Evolutionary conservation across 768 basidiomycete species (phyloP), one percentile per base, ranked within the genome.

Genomic region (Floccularia luteovirens): DNA sequence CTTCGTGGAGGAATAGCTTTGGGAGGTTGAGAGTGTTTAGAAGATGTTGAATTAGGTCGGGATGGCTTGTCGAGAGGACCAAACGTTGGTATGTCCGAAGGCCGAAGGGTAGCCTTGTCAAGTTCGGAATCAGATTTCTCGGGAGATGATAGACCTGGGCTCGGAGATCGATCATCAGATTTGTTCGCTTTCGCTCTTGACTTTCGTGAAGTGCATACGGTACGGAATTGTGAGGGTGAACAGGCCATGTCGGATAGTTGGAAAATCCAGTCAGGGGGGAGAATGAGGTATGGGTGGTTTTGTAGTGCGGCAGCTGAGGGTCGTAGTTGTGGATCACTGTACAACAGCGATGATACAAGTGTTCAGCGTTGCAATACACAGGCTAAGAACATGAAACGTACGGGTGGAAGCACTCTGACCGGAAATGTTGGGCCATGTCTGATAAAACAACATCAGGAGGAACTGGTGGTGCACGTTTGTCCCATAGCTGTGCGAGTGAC

Each of bases 381-480:
- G n/a, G n/a, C n/a, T n/a, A n/a, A 39, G 24, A 43, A 6, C 10
- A 14, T 7, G 17, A 36, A 10, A 57, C 75, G 47, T 56, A 85
- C 87, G 75, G 69, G 14, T 83, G 74, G 48, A 94, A 89, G 59
- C 90, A 93, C 48, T 74, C 71, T 14, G 68, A 62, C 40, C 88
- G 69, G 54, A 96, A 92, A 48, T 88, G 77, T 42, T 75, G 61
- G 2, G 84, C 90, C 28, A 68, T 54, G 1, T 67, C 58, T 4
- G 80, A 77, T 24, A 94, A 59, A 3, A 63, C 56, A 23, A 90
- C 63, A 38, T 79, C 77, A 6, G 70, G 54, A 4, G 92, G 90
- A 10, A 96, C 59, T 0, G 92, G 89, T 10, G 93, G 92, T 3
- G 79, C 67, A 45, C 67, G 64, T 47, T 75, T 75, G 38, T 77